These are phyloP conservation scores for Tuctoria greenei DNA, from an alignment of 176 grass and related monocot genomes.

Conservation along the genomic window DNA sequence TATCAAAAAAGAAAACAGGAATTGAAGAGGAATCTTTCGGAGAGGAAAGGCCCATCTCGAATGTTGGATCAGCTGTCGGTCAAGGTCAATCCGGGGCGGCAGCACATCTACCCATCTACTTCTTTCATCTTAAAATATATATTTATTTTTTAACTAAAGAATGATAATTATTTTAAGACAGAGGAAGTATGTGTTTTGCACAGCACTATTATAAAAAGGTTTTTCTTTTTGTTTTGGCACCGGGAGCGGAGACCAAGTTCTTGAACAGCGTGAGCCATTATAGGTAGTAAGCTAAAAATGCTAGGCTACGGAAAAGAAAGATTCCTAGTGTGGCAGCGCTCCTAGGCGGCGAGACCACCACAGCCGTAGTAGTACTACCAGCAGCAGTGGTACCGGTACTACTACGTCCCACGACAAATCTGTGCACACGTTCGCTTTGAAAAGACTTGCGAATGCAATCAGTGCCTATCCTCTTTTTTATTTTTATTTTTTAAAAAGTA, in stretches of 20 bases:
- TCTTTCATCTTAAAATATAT: no score
- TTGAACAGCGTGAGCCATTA: constrained; percentile 25
- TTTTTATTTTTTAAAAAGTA: no score
- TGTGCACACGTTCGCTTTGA: constrained; percentile 33
- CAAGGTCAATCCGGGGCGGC: constrained; percentile 13
- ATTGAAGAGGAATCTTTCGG: not conserved
- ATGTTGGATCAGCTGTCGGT: not conserved
- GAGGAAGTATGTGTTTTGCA: no score
- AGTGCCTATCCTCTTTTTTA: not conserved
- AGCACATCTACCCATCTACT: constrained; percentile 15
- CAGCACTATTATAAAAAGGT: not conserved
- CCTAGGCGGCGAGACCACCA: not conserved
- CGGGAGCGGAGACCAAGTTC: not conserved
- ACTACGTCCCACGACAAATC: constrained; percentile 29
- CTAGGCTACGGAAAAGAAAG: not conserved
- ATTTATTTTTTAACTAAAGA: no score
- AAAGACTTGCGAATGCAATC: constrained; percentile 22
- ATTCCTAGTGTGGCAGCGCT: not conserved
- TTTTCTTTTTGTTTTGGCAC: not conserved
- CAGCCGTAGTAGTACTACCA: not conserved
- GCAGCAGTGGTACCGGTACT: not conserved
- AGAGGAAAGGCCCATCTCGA: not conserved
- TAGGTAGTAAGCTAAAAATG: not conserved
- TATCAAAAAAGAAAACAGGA: not conserved
- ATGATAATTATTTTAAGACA: no score